phyloP scores from a whole-genome alignment of 2,329 filamentous ascomycete species.

The Phaeosphaeria sp. region DNA sequence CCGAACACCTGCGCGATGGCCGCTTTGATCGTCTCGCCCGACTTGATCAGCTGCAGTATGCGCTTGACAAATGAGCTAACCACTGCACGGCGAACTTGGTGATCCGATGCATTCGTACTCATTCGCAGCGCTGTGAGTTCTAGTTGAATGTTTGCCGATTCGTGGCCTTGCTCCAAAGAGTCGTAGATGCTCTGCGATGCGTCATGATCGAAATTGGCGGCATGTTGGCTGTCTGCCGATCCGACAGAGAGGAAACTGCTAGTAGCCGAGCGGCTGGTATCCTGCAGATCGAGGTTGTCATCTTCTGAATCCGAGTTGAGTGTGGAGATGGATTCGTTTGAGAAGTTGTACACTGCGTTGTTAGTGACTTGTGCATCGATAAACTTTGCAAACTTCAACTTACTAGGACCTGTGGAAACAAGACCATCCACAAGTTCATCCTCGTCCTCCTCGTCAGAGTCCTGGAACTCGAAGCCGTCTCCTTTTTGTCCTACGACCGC shows the following conservation, averaged over 20 bases:
- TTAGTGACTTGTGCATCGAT: slow-evolving; percentile 14
- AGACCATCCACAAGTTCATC: slow-evolving; percentile 59
- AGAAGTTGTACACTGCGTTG: slow-evolving; percentile 57
- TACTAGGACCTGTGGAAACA: slow-evolving; percentile 42
- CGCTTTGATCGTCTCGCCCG: slow-evolving; percentile 45
- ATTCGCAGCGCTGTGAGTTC: slow-evolving; percentile 95
- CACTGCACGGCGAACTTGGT: slow-evolving; percentile 85
- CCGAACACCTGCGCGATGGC: slow-evolving; percentile 51
- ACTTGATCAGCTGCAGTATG: slow-evolving; percentile 72
- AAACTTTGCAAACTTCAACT: slow-evolving; percentile 11
- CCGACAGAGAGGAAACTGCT: slow-evolving; percentile 77
- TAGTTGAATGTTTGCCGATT: slow-evolving; percentile 85
- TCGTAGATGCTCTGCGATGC: slow-evolving; percentile 88
- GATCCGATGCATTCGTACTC: slow-evolving; percentile 86
- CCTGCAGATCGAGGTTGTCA: slow-evolving; percentile 53
- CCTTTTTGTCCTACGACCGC: slow-evolving; percentile 64
- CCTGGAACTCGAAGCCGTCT: slow-evolving; percentile 65
- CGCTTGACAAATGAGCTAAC: slow-evolving; percentile 84
- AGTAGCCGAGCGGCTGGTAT: slow-evolving; percentile 63
- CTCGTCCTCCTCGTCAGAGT: slow-evolving; percentile 68
- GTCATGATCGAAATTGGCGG: slow-evolving; percentile 80
- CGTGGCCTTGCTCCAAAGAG: slow-evolving; percentile 74
- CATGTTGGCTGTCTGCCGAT: slow-evolving; percentile 63
- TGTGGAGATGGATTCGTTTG: slow-evolving; percentile 68
- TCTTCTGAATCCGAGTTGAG: slow-evolving; percentile 61